Percentiles rank a stretch among this genome's conserved stretches.
Conservation (phyloP, 2,329 filamentous ascomycete genomes). For the Monosporascus sp. region DNA sequence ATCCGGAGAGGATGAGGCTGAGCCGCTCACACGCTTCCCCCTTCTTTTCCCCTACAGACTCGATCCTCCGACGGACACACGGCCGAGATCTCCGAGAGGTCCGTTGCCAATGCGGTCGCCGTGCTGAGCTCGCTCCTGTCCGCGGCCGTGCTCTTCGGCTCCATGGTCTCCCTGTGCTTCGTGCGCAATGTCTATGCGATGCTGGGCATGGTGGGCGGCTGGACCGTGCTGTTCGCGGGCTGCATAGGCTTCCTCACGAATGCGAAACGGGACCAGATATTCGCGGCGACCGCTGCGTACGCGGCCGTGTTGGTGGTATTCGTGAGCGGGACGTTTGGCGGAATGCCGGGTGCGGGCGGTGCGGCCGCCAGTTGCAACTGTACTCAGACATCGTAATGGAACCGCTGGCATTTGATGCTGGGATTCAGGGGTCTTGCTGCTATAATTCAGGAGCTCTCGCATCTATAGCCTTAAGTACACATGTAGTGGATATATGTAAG, state of each 20-base stretch:
- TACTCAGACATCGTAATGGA: too few relatives aligned
- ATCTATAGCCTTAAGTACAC: too few relatives aligned
- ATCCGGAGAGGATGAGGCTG: too few relatives aligned
- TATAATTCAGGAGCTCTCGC: too few relatives aligned
- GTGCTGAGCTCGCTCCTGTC: conserved; percentile 3
- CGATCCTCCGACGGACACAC: background rate
- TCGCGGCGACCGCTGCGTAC: conserved; percentile 12
- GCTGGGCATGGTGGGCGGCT: conserved; percentile 10
- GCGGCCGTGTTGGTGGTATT: conserved; percentile 12
- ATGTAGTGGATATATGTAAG: too few relatives aligned
- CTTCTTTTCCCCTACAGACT: too few relatives aligned
- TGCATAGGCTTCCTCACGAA: conserved; percentile 12
- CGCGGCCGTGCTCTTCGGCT: conserved; percentile 2
- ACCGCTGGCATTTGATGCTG: too few relatives aligned
- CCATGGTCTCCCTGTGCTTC: conserved; percentile 6
- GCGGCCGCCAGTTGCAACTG: too few relatives aligned
- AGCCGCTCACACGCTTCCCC: too few relatives aligned
- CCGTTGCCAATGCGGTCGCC: background rate
- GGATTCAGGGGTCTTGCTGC: too few relatives aligned
- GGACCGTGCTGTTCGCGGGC: conserved; percentile 10
- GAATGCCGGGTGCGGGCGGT: too few relatives aligned
- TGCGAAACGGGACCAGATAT: conserved; percentile 10
- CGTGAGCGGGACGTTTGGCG: conserved; percentile 6
- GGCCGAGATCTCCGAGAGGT: background rate
- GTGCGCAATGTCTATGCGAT: conserved; percentile 1